Evolutionary conservation across 768 basidiomycete species (phyloP).

Genomic region (Amanita pseudoporphyria): DNA sequence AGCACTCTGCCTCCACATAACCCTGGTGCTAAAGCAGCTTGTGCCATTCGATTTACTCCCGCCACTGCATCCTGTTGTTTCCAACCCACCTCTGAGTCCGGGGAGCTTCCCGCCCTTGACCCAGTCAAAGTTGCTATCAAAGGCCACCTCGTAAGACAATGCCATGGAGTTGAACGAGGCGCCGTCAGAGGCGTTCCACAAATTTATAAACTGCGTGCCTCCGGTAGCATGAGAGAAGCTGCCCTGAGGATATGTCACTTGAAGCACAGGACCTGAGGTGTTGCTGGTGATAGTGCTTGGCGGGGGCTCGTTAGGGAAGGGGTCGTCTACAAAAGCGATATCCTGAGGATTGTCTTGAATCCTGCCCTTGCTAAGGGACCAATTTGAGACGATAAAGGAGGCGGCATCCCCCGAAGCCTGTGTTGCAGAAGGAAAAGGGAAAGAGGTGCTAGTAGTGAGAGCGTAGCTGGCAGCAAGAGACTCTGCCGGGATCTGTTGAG

Average conservation of each 20-base stretch:
- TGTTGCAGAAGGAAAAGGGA: conserved; percentile 60
- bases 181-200: conserved; percentile 56
- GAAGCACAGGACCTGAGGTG: conserved; percentile 36
- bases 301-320: conserved; percentile 44
- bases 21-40: conserved; percentile 62
- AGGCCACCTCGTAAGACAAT: conserved; percentile 66
- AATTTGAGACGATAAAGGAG: conserved; percentile 40
- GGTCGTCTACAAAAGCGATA: conserved; percentile 56
- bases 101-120: conserved; percentile 73
- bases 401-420: conserved; percentile 40
- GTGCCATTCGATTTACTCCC: conserved; percentile 52
- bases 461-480: conserved; percentile 40
- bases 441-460: conserved; percentile 48
- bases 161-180: conserved; percentile 58
- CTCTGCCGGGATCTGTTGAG: conserved; percentile 21
- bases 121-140: conserved; percentile 56
- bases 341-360: conserved; percentile 49
- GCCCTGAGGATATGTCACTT: conserved; percentile 54
- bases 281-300: conserved; percentile 20
- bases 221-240: conserved; percentile 51
- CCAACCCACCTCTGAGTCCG: conserved; percentile 61
- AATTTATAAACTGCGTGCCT: conserved; percentile 57
- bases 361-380: conserved; percentile 51
- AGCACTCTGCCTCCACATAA: conserved; percentile 69
- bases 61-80: conserved; percentile 57